Conservation (phyloP, 1,284 basidiomycete genomes). For the Malassezia nana region DNA sequence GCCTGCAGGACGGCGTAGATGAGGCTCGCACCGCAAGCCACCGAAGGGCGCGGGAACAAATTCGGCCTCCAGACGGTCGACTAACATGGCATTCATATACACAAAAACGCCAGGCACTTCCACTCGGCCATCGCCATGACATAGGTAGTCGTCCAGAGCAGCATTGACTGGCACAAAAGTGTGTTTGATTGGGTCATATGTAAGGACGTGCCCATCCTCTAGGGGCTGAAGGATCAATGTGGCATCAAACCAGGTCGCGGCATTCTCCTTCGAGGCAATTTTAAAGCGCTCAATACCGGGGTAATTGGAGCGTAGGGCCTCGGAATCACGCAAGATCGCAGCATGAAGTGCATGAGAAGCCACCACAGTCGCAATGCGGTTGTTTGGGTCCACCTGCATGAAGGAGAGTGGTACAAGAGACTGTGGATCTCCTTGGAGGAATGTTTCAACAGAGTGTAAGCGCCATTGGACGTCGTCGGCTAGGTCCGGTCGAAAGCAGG, state of each 20-base stretch:
- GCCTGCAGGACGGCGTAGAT: constrained; percentile 23
- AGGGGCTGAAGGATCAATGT: constrained; percentile 55
- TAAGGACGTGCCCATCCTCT: constrained; percentile 48
- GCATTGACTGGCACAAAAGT: constrained; percentile 50
- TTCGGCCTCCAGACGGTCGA: constrained; percentile 68
- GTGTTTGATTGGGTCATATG: constrained; percentile 56
- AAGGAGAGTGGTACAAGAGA: background rate
- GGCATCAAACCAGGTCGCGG: constrained; percentile 62
- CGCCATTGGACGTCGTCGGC: constrained; percentile 3
- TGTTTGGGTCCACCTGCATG: background rate
- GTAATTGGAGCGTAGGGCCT: constrained; percentile 58
- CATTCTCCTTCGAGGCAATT: constrained; percentile 67
- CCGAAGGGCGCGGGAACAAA: constrained; percentile 66
- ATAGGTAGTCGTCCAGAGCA: background rate
- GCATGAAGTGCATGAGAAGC: constrained; percentile 66
- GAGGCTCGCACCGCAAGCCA: background rate
- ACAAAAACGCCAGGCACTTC: constrained; percentile 59
- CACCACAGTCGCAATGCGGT: constrained; percentile 50
- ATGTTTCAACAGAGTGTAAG: constrained; percentile 4
- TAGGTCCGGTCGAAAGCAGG: constrained; percentile 51
- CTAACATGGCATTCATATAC: constrained; percentile 71
- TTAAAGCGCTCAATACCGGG: constrained; percentile 78
- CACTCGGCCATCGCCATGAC: background rate
- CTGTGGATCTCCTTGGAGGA: background rate
- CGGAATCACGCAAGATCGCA: constrained; percentile 58